A percentile compares a stretch with the other conserved stretches of the same genome.
Evolutionary conservation across 78 protist genomes (phyloP).

Genomic region (Tieghemostelium lacteum): DNA sequence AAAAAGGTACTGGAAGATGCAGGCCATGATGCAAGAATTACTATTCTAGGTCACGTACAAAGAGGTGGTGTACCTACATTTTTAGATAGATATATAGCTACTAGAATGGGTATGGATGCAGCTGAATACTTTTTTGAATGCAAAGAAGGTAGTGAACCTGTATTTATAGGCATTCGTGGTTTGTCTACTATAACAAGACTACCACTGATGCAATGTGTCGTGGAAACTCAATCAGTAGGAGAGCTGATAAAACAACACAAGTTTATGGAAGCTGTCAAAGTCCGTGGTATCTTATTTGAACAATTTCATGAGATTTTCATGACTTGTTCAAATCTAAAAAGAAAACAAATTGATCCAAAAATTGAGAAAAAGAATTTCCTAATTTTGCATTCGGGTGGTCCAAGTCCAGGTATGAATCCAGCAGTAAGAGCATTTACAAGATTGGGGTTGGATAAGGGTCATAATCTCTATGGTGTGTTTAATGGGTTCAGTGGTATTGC

Average conservation of each 20-base stretch:
- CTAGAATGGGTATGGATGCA: constrained; percentile 74
- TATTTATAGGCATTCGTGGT: constrained; percentile 81
- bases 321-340: constrained; percentile 14
- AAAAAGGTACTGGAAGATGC: constrained; percentile 21
- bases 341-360: background rate
- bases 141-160: constrained; percentile 11
- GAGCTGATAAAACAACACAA: constrained; percentile 27
- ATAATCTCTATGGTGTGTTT: constrained; percentile 50
- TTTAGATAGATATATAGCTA: constrained; percentile 81
- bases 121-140: constrained; percentile 37
- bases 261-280: constrained; percentile 66
- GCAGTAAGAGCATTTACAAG: constrained; percentile 79
- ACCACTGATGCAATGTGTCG: constrained; percentile 83
- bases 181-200: background rate
- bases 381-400: constrained; percentile 86
- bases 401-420: constrained; percentile 90
- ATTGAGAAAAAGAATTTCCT: constrained; percentile 11
- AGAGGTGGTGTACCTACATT: constrained; percentile 89
- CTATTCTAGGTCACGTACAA: constrained; percentile 91
- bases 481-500: constrained; percentile 81
- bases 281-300: constrained; percentile 76
- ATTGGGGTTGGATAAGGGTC: constrained; percentile 67
- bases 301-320: constrained; percentile 48
- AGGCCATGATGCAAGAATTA: constrained; percentile 84
- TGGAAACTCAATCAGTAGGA: constrained; percentile 79